Conservation (phyloP, 768 basidiomycete genomes). For the Lentinula boryana region DNA sequence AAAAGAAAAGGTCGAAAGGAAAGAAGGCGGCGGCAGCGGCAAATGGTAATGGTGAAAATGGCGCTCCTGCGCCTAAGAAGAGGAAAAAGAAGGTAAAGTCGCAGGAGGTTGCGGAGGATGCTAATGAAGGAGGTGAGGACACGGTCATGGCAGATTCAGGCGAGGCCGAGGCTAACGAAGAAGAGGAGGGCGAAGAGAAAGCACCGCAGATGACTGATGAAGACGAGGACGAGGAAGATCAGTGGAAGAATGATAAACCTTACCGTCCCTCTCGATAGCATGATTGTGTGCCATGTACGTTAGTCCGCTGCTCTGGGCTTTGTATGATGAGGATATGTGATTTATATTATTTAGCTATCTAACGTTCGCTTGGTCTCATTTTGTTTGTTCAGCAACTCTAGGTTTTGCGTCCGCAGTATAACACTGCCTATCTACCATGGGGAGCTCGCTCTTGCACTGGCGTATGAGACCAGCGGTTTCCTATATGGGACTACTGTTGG, state of each 20-base stretch:
- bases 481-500: no score
- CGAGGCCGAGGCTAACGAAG: slow-evolving; percentile 24
- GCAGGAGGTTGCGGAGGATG: slow-evolving; percentile 26
- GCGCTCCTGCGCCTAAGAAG: slow-evolving; percentile 36
- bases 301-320: neutral
- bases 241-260: slow-evolving; percentile 4
- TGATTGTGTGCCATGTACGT: neutral
- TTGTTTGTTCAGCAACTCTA: neutral
- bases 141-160: slow-evolving; percentile 19
- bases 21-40: slow-evolving; percentile 36
- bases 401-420: neutral
- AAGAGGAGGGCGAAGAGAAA: slow-evolving; percentile 14
- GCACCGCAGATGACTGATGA: slow-evolving; percentile 2
- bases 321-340: neutral
- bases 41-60: slow-evolving; percentile 2
- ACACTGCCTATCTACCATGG: no score
- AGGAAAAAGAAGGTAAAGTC: slow-evolving; percentile 45
- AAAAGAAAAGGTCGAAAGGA: slow-evolving; percentile 52
- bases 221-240: slow-evolving; percentile 1
- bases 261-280: slow-evolving; percentile 1
- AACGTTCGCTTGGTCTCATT: neutral
- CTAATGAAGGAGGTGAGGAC: slow-evolving; percentile 27
- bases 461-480: no score
- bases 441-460: no score
- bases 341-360: neutral